phyloP scores from a whole-genome alignment of 108 stramenopile genomes.

The Hondaea fermentalgiana region DNA sequence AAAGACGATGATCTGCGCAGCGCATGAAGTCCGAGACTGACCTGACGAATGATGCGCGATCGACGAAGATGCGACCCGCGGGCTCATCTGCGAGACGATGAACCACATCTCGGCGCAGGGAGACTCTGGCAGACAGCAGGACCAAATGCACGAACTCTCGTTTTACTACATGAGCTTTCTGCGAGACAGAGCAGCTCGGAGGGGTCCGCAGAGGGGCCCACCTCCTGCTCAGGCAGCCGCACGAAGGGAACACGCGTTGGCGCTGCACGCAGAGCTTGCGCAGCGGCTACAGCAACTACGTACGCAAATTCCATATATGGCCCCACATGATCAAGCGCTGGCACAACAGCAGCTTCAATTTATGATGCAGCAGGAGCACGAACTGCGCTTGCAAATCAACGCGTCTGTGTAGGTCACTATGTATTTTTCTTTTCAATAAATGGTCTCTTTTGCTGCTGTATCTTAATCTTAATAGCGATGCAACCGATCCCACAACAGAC shows the following conservation, averaged over 20 bases:
- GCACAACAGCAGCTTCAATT: background rate
- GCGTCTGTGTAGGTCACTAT: background rate
- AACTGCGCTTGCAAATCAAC: background rate
- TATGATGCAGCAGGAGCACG: conserved; percentile 4
- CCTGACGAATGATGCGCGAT: too few species aligned
- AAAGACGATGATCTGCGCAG: too few species aligned
- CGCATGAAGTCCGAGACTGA: too few species aligned
- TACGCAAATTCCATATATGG: background rate
- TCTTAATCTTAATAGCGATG: too few species aligned
- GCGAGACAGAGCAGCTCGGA: background rate
- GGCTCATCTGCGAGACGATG: background rate
- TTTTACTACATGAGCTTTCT: conserved; percentile 14
- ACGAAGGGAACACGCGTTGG: background rate
- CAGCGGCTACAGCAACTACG: background rate
- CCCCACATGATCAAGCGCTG: background rate
- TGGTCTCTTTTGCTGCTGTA: too few species aligned
- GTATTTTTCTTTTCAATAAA: too few species aligned
- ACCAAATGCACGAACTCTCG: conserved; percentile 5
- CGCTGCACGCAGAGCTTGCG: background rate
- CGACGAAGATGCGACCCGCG: background rate
- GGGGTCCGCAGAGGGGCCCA: background rate
- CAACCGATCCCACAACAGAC: too few species aligned
- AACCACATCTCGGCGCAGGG: background rate
- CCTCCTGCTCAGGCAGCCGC: background rate
- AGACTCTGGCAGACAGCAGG: background rate